phyloP scores from a whole-genome alignment of 129 eudicot genomes.

The Pseudognaphalium luteoalbum region DNA sequence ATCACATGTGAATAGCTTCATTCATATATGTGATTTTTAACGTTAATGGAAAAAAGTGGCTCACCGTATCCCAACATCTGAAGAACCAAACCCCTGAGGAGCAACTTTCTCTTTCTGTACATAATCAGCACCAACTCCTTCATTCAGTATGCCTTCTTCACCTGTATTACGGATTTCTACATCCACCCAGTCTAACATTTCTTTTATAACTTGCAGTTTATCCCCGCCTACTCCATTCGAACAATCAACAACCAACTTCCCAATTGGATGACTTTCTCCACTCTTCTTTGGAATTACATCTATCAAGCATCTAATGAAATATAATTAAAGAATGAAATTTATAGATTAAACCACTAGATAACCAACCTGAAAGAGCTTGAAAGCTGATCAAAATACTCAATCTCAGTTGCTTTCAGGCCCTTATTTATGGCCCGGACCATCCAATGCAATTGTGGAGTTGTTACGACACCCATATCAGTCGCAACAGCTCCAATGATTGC shows the following conservation, averaged over 20 bases:
- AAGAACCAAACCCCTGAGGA: constrained; percentile 70
- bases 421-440: constrained; percentile 84
- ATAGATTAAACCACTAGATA: background rate
- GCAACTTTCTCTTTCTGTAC: constrained; percentile 90
- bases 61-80: constrained; percentile 73
- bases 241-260: constrained; percentile 75
- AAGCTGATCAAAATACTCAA: constrained; percentile 56
- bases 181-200: constrained; percentile 41
- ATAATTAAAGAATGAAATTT: constrained; percentile 4
- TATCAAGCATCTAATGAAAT: constrained; percentile 63
- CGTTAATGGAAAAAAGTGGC: constrained; percentile 24
- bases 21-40: background rate
- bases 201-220: constrained; percentile 66
- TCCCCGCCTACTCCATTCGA: constrained; percentile 95
- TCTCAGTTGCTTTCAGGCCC: constrained; percentile 58
- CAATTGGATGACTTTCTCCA: constrained; percentile 33
- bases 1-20: no score
- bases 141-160: constrained; percentile 69
- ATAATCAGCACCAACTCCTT: constrained; percentile 95
- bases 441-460: constrained; percentile 98
- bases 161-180: constrained; percentile 75
- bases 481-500: constrained; percentile 66
- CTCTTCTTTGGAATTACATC: constrained; percentile 58
- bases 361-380: constrained; percentile 67
- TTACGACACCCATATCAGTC: constrained; percentile 66